Conservation (phyloP, 2,329 filamentous ascomycete species). For the Cladosporium austrohemisphaericum region DNA sequence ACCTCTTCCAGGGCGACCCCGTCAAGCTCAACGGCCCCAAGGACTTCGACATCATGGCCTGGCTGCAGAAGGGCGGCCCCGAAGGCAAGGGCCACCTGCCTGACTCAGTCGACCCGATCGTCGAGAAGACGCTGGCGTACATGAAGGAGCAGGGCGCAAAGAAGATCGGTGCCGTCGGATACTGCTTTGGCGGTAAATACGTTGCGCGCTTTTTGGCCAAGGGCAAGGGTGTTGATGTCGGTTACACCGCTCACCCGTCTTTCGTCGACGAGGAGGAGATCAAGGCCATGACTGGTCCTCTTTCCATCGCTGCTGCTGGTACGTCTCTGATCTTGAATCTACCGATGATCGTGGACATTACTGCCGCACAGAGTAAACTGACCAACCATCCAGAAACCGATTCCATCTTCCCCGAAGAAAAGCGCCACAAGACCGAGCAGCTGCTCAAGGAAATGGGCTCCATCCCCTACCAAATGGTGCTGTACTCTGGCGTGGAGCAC, state of each 20-base stretch:
- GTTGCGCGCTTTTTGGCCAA: conserved; percentile 59
- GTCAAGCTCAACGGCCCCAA: conserved; percentile 51
- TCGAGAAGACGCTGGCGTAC: conserved; percentile 46
- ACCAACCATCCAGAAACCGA: conserved; percentile 50
- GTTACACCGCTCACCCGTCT: conserved; percentile 72
- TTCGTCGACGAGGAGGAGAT: conserved; percentile 65
- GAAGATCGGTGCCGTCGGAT: conserved; percentile 46
- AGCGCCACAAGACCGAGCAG: conserved; percentile 56
- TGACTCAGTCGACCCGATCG: conserved; percentile 50
- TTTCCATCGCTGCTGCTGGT: conserved; percentile 62
- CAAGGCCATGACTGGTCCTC: conserved; percentile 52
- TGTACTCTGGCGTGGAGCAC: conserved; percentile 68
- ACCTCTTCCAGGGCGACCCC: conserved; percentile 66
- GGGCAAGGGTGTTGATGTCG: conserved; percentile 60
- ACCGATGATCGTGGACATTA: too few species aligned
- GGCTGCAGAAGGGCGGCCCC: conserved; percentile 39
- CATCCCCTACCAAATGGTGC: conserved; percentile 69
- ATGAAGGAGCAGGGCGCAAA: conserved; percentile 49
- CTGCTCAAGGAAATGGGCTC: conserved; percentile 49
- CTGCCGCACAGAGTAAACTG: not conserved
- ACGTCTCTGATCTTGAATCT: too few species aligned
- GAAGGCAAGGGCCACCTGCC: conserved; percentile 38
- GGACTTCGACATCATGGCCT: conserved; percentile 49
- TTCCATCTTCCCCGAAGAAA: conserved; percentile 53
- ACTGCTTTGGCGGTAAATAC: conserved; percentile 53